Evolutionary conservation across 2,329 filamentous ascomycete genomes (phyloP), one percentile per base, ranked within the genome.

Genomic region (Ascochyta fabae): DNA sequence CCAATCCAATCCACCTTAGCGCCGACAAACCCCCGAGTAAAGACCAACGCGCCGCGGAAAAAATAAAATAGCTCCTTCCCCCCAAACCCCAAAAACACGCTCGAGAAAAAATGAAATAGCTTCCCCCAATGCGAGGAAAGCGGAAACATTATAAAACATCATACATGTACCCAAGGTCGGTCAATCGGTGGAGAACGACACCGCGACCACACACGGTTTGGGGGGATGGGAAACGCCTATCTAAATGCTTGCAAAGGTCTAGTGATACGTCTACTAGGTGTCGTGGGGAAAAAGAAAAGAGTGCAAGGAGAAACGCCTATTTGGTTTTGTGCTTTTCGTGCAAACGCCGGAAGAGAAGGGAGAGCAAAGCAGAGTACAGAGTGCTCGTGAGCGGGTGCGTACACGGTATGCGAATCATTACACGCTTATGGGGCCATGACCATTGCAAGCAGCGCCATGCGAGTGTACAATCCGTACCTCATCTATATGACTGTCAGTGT

Each of bases 401-500:
- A 50, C 38, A 48, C 35, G n/a, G 43, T 56, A 44, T 46, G 46
- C 53, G 29, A 48, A 43, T 55, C 33, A 31, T 34, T 8, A 47
- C 29, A 58, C 43, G 45, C 43, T 71, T 67, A 79, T 13, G 79
- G 79, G 53, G 83, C 87, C 90, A 99, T 89, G 77, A 98, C 91
- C 77, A 98, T 83, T 65, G 95, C 95, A 76, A 99, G 84, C 80
- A 99, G 80, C 67, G 95, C 95, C 95, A 99, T 99, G 76, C 95
- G 90, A 78, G 91, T 96, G 84, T 97, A 98, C 69, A 99, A 86
- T 68, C 95, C 95, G 80, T 98, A 97, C 79, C 89, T 87, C 94
- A 97, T 97, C 93, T 97, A 71, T 55, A 58, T 42, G 13, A 62
- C 27, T 40, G 74, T 87, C 76, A 86, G 81, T 64, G 63, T 52